phyloP scores from a whole-genome alignment of 331 rosid genomes.

The Pyracantha coccinea region DNA sequence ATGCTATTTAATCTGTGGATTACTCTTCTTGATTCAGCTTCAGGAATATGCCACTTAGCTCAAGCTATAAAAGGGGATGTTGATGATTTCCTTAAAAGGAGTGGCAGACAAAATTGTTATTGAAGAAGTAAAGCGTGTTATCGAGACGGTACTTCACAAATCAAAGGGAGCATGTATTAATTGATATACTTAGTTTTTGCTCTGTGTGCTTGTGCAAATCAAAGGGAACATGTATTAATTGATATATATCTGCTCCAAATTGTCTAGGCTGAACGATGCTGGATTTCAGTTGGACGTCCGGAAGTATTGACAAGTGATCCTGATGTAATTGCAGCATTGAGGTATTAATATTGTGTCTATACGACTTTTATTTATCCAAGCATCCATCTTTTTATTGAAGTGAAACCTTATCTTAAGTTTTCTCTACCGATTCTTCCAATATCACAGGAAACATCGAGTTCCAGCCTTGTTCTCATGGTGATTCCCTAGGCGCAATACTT shows the following conservation, averaged over 20 bases:
- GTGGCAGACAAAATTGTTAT: too few relatives aligned
- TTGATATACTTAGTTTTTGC: neutral
- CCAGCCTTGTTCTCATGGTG: too few relatives aligned
- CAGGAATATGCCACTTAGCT: slow-evolving; percentile 40
- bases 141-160: slow-evolving; percentile 55
- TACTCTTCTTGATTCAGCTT: slow-evolving; percentile 10
- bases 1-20: slow-evolving; percentile 12
- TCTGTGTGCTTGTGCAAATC: neutral
- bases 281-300: slow-evolving; percentile 77
- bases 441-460: too few relatives aligned
- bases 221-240: neutral
- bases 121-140: slow-evolving; percentile 66
- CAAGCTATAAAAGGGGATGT: slow-evolving; percentile 67
- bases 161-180: neutral
- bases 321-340: slow-evolving; percentile 45
- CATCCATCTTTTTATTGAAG: too few relatives aligned
- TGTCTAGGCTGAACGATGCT: slow-evolving; percentile 86
- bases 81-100: slow-evolving; percentile 21
- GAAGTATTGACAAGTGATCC: slow-evolving; percentile 77
- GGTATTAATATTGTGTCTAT: too few relatives aligned
- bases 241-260: neutral
- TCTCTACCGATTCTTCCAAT: too few relatives aligned
- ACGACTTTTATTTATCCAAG: too few relatives aligned
- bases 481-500: too few relatives aligned
- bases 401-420: too few relatives aligned